Percentiles rank a stretch among this genome's conserved stretches.
These are phyloP conservation scores for Hericium erinaceus DNA, from an alignment of 768 basidiomycete genomes.

Conservation along the genomic window DNA sequence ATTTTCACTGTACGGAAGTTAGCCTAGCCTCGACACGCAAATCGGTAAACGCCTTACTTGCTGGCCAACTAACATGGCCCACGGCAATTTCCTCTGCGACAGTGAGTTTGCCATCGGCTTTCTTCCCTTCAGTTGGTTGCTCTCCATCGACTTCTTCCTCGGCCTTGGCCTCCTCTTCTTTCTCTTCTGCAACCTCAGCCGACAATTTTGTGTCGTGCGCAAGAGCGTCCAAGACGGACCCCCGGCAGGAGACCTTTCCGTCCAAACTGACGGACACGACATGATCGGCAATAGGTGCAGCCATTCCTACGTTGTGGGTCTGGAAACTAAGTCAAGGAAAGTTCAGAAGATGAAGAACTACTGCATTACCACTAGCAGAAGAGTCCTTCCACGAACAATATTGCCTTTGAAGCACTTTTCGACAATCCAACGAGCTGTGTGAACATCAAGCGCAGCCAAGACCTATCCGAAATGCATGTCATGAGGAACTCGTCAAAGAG, in stretches of 20 bases:
- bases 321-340: constrained; percentile 7
- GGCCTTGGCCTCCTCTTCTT: constrained; percentile 16
- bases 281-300: constrained; percentile 42
- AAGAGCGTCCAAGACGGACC: constrained; percentile 39
- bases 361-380: constrained; percentile 38
- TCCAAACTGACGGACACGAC: constrained; percentile 47
- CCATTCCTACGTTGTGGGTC: constrained; percentile 48
- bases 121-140: constrained; percentile 12
- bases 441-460: constrained; percentile 42
- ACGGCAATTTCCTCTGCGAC: constrained; percentile 53
- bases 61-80: constrained; percentile 46
- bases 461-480: constrained; percentile 17
- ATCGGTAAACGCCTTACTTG: constrained; percentile 19
- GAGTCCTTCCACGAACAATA: constrained; percentile 38
- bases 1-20: constrained; percentile 18
- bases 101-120: constrained; percentile 47
- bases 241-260: constrained; percentile 42
- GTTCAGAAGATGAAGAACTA: not conserved
- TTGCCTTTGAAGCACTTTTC: constrained; percentile 40
- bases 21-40: constrained; percentile 10
- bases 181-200: constrained; percentile 18
- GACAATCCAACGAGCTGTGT: constrained; percentile 43
- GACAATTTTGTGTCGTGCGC: constrained; percentile 28
- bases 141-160: constrained; percentile 19
- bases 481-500: not conserved